These are phyloP conservation scores for Coemansia sp. DNA, from an alignment of 192 early-diverging fungal species.

Conservation along the genomic window DNA sequence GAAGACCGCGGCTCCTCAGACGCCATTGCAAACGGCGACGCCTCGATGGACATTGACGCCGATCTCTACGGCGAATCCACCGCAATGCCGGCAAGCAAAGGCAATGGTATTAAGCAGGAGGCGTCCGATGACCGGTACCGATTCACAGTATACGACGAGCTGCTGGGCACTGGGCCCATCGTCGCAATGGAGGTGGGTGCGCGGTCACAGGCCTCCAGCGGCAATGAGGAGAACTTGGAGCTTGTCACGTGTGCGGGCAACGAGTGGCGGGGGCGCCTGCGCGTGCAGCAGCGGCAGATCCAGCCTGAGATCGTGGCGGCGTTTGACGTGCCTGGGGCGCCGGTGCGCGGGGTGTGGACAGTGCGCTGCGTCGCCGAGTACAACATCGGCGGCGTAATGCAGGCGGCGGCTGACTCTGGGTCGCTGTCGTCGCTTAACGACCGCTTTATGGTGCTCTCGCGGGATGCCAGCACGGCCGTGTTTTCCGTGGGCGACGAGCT, in stretches of 20 bases:
- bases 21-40: not conserved
- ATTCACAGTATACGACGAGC: constrained; percentile 75
- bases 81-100: constrained; percentile 25
- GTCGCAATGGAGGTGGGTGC: constrained; percentile 74
- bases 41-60: constrained; percentile 29
- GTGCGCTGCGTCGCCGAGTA: constrained; percentile 41
- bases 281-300: constrained; percentile 64
- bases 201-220: constrained; percentile 23
- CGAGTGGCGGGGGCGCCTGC: constrained; percentile 61
- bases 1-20: not conserved
- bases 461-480: constrained; percentile 54
- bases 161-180: constrained; percentile 80
- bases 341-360: constrained; percentile 47
- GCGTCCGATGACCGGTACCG: constrained; percentile 50
- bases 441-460: constrained; percentile 50
- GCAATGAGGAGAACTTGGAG: constrained; percentile 48
- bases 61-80: constrained; percentile 31
- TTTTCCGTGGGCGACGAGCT: constrained; percentile 83
- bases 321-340: constrained; percentile 58
- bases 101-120: constrained; percentile 15
- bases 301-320: constrained; percentile 63
- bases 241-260: constrained; percentile 64
- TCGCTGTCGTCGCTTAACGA: constrained; percentile 32
- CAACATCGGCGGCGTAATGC: constrained; percentile 54
- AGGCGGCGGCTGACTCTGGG: constrained; percentile 28